These are phyloP conservation scores for Myxozyma neotropica DNA, from an alignment of 805 yeast species.

Conservation along the genomic window DNA sequence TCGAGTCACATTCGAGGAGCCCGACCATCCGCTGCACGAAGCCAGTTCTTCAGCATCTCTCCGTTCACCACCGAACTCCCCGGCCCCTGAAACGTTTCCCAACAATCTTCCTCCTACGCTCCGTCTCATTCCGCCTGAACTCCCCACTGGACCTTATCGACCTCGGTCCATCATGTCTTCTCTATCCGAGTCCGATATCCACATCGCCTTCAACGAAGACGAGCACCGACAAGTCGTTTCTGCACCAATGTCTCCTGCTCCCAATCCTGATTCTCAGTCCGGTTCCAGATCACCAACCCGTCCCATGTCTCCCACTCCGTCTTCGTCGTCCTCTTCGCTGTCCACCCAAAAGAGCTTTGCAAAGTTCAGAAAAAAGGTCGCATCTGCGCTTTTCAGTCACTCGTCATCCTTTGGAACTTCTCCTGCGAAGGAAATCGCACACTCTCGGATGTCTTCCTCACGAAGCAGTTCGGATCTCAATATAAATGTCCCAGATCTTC, in stretches of 20 bases:
- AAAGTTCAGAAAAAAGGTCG: constrained; percentile 13
- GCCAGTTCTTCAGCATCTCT: constrained; percentile 14
- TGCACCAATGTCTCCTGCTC: constrained; percentile 20
- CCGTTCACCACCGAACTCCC: constrained; percentile 17
- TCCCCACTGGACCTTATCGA: background rate
- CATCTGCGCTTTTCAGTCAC: constrained; percentile 19
- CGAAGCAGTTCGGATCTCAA: constrained; percentile 20
- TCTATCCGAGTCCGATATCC: constrained; percentile 24
- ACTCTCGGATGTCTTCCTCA: constrained; percentile 7
- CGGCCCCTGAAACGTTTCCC: constrained; percentile 6
- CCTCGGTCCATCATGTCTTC: constrained; percentile 32
- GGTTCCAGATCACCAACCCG: constrained; percentile 3
- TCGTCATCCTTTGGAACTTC: background rate
- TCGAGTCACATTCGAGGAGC: constrained; percentile 33
- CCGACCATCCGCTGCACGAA: constrained; percentile 30
- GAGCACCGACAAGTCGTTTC: constrained; percentile 1
- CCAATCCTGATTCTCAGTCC: background rate
- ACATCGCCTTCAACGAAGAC: background rate
- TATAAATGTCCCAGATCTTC: background rate
- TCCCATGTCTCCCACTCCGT: constrained; percentile 25
- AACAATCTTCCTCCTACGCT: background rate
- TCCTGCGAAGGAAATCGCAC: constrained; percentile 5
- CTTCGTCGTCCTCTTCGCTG: constrained; percentile 25
- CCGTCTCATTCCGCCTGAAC: background rate
- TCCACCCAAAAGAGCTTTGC: constrained; percentile 18